Conservation (phyloP, 257 asterid genomes). For the Paulownia fortunei region DNA sequence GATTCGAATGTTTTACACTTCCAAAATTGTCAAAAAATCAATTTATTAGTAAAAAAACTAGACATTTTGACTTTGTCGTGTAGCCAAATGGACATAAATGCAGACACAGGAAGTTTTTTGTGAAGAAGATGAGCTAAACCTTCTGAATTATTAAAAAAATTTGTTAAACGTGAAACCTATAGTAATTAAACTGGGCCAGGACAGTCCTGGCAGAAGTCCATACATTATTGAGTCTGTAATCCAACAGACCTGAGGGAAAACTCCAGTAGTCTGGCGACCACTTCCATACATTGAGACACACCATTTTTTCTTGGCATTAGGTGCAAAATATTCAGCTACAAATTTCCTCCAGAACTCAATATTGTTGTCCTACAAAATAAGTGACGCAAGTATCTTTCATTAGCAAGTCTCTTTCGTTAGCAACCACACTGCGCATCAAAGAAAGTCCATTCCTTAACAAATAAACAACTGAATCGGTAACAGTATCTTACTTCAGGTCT, state of each 20-base stretch:
- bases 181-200: constrained; percentile 25
- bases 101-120: background rate
- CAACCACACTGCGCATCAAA: background rate
- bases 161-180: background rate
- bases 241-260: constrained; percentile 88
- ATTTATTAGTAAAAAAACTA: background rate
- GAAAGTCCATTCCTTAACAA: background rate
- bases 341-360: constrained; percentile 94
- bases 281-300: constrained; percentile 98
- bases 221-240: constrained; percentile 15
- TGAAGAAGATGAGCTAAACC: background rate
- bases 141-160: constrained; percentile 5
- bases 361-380: constrained; percentile 73
- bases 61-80: background rate
- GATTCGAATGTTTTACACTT: background rate
- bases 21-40: constrained; percentile 4
- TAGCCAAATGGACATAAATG: constrained; percentile 10
- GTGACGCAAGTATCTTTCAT: constrained; percentile 12
- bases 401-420: constrained; percentile 24
- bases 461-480: background rate
- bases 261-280: constrained; percentile 94
- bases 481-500: constrained; percentile 80
- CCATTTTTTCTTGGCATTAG: constrained; percentile 97
- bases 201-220: constrained; percentile 17
- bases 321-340: constrained; percentile 86